Evolutionary conservation across 345 rosid species (phyloP), one percentile per base, ranked within the genome.

Genomic region (Microthlaspi erraticum): DNA sequence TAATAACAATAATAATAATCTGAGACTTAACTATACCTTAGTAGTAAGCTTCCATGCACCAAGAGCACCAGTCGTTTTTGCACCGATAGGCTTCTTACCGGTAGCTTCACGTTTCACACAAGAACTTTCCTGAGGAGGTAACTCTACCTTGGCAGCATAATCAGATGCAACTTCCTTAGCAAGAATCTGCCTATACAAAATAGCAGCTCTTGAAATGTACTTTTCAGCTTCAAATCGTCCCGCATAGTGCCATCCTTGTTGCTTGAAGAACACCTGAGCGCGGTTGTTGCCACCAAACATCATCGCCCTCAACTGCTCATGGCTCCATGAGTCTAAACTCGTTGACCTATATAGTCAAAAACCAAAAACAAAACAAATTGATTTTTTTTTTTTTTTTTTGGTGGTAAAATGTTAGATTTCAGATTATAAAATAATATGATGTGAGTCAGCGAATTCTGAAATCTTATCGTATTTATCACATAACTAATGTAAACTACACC

Each of bases 181-280:
- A 60, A 91, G 91, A 38, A 83, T 49, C 71, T 88, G 91, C 83
- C 84, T 80, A 70, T 92, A 89, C 64, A 89, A 77, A 20, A 81
- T 89, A 41, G 98, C 93, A 31, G 96, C 90, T 79, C 90, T 82
- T 46, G 98, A 92, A 38, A 90, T 89, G 78, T 87, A 92, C 81
- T 89, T 89, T 20, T 20, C 2, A 20, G 96, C 86, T 79, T 89
- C 94, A 68, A 84, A 83, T 78, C 83, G 81, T 8, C 91, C 94
- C n/a, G 86, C 92, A 56, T 86, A 48, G 76, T 78, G n/a, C 98
- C 96, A 89, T 46, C 98, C 96, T 76, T 91, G 97, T 68, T 88
- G 93, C 84, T 88, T 87, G 73, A 91, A 91, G 75, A 88, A 91
- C 49, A 54, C 88, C 36, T 83, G 91, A 14, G 91, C 97, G 29